These are phyloP conservation scores for Kodamaea anthophila DNA, from an alignment of 1,139 yeast species.

Conservation along the genomic window DNA sequence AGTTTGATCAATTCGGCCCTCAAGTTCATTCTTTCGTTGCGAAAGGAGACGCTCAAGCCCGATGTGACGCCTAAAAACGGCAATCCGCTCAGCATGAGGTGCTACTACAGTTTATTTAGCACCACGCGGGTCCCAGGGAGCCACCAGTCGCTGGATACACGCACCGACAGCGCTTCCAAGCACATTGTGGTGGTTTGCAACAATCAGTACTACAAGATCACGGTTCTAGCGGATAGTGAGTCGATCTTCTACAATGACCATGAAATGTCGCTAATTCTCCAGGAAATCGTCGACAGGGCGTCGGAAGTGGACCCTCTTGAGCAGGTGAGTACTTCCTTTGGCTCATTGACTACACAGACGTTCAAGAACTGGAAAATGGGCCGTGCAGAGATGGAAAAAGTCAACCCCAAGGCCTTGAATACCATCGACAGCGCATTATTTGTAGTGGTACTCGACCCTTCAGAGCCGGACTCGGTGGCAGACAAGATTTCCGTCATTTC, in stretches of 20 bases:
- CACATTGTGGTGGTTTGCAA: conserved; percentile 55
- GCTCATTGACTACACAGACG: conserved; percentile 65
- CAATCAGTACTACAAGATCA: conserved; percentile 57
- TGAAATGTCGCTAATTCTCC: conserved; percentile 48
- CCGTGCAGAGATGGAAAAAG: conserved; percentile 41
- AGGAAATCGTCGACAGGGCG: conserved; percentile 44
- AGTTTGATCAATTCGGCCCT: conserved; percentile 58
- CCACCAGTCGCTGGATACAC: conserved; percentile 22
- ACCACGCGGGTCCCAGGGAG: conserved; percentile 53
- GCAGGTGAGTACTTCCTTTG: conserved; percentile 51
- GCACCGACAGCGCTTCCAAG: conserved; percentile 24
- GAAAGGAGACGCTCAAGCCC: conserved; percentile 47
- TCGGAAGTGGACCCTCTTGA: conserved; percentile 31
- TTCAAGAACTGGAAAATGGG: conserved; percentile 59
- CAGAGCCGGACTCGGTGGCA: conserved; percentile 46
- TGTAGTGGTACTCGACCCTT: conserved; percentile 57
- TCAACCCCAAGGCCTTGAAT: conserved; percentile 40
- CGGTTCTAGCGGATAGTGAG: conserved; percentile 41
- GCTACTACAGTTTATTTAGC: conserved; percentile 62
- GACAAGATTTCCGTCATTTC: conserved; percentile 46
- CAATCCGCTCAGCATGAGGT: conserved; percentile 57
- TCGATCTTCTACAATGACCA: conserved; percentile 46
- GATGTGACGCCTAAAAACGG: conserved; percentile 50
- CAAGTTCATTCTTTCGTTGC: conserved; percentile 55
- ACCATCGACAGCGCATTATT: conserved; percentile 60